A percentile compares a stretch with the other conserved stretches of the same genome.
phyloP scores from a whole-genome alignment of 2,329 filamentous ascomycete genomes.

The Fonsecaea monophora region DNA sequence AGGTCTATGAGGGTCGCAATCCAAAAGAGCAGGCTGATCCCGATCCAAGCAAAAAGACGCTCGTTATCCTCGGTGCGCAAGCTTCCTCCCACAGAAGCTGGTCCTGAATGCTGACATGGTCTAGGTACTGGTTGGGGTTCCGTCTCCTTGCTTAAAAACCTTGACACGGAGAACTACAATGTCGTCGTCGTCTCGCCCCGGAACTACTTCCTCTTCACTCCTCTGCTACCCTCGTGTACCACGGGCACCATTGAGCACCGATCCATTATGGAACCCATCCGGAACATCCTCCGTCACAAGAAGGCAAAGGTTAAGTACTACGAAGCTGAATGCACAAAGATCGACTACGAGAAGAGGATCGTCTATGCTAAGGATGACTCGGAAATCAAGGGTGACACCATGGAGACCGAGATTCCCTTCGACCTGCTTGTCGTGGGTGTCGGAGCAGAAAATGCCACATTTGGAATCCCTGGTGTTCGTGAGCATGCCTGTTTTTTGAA shows the following conservation, averaged over 20 bases:
- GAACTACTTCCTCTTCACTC: slow-evolving; percentile 99
- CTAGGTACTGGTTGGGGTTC: slow-evolving; percentile 95
- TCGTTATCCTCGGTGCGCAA: slow-evolving; percentile 86
- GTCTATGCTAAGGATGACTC: slow-evolving; percentile 91
- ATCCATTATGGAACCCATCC: slow-evolving; percentile 99
- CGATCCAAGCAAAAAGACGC: slow-evolving; percentile 92
- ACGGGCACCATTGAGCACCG: slow-evolving; percentile 98
- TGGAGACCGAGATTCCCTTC: slow-evolving; percentile 88
- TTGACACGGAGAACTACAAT: slow-evolving; percentile 99
- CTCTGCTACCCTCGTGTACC: slow-evolving; percentile 94
- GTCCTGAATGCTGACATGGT: slow-evolving; percentile 26
- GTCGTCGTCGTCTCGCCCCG: slow-evolving; percentile 96
- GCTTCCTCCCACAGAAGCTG: neutral
- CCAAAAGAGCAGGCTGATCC: slow-evolving; percentile 78
- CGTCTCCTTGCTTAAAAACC: slow-evolving; percentile 95
- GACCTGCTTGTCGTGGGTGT: slow-evolving; percentile 98
- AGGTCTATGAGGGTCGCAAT: slow-evolving; percentile 81
- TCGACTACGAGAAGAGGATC: slow-evolving; percentile 89
- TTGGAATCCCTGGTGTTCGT: slow-evolving; percentile 92
- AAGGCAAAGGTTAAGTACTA: slow-evolving; percentile 93
- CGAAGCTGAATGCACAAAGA: slow-evolving; percentile 92
- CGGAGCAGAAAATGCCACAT: slow-evolving; percentile 97
- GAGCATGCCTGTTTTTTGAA: slow-evolving; percentile 98
- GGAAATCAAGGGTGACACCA: slow-evolving; percentile 83
- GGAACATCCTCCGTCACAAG: slow-evolving; percentile 94